A percentile compares a stretch with the other conserved stretches of the same genome.
Evolutionary conservation across 208 protist genomes (phyloP).

Genomic region (Phytomonas sp.): DNA sequence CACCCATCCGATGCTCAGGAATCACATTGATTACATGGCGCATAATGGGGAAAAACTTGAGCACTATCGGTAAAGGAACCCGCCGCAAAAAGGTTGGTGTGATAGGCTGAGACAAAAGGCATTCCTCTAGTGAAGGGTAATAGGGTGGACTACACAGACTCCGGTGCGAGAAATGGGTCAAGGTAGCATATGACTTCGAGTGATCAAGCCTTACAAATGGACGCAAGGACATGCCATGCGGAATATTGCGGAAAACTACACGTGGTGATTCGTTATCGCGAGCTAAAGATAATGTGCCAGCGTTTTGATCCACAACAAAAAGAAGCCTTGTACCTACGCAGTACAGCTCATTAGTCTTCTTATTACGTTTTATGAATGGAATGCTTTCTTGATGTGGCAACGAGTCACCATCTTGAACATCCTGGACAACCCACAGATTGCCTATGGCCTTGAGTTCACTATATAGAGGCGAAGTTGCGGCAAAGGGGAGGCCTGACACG

Average conservation of each 20-base stretch:
- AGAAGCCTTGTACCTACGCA: constrained; percentile 59
- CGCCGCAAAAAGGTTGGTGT: constrained; percentile 59
- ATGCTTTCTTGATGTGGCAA: constrained; percentile 61
- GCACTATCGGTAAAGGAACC: constrained; percentile 51
- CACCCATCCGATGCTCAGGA: constrained; percentile 29
- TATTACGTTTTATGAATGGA: constrained; percentile 28
- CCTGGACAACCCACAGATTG: constrained; percentile 83
- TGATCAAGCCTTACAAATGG: constrained; percentile 88
- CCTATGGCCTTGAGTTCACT: constrained; percentile 32
- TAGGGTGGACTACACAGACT: constrained; percentile 23
- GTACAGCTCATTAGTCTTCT: constrained; percentile 40
- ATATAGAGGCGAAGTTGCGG: constrained; percentile 44
- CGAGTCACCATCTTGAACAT: constrained; percentile 80
- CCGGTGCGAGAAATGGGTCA: constrained; percentile 44
- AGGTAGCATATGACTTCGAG: constrained; percentile 57
- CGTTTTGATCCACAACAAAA: constrained; percentile 74
- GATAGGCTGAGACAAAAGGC: constrained; percentile 41
- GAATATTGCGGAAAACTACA: constrained; percentile 72
- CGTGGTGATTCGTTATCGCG: constrained; percentile 66
- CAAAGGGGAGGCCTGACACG: constrained; percentile 51
- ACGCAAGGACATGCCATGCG: constrained; percentile 33
- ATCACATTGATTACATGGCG: constrained; percentile 33
- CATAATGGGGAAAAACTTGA: constrained; percentile 48
- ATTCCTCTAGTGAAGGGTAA: constrained; percentile 32
- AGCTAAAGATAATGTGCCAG: constrained; percentile 65